A percentile compares a stretch with the other conserved stretches of the same genome.
phyloP scores from a whole-genome alignment of 208 protist genomes.

The Leishmania tropica region DNA sequence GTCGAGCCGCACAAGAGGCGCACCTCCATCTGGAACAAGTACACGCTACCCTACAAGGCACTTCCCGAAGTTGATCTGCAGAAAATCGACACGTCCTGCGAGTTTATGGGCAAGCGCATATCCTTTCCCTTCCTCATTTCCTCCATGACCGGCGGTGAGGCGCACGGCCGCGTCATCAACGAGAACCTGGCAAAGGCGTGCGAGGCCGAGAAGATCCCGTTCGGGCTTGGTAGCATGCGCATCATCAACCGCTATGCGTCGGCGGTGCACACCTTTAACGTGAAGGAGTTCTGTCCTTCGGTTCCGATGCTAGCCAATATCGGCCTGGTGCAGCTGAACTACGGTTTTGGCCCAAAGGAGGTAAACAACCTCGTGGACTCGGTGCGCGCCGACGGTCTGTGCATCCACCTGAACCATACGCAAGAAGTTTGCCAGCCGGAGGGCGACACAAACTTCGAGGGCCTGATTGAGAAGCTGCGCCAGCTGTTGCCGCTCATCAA shows the following conservation, averaged over 20 bases:
- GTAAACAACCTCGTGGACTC: slow-evolving; percentile 82
- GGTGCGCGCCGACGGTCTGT: slow-evolving; percentile 87
- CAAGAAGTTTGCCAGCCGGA: slow-evolving; percentile 92
- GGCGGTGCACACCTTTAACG: slow-evolving; percentile 85
- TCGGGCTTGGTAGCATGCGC: slow-evolving; percentile 91
- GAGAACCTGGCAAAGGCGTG: slow-evolving; percentile 91
- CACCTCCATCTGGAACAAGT: slow-evolving; percentile 77
- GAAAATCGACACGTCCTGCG: slow-evolving; percentile 76
- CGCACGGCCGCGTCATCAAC: slow-evolving; percentile 90
- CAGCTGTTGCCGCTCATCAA: slow-evolving; percentile 77
- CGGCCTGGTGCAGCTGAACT: slow-evolving; percentile 92
- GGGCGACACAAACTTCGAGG: slow-evolving; percentile 91
- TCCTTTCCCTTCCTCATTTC: slow-evolving; percentile 91
- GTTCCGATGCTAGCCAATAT: slow-evolving; percentile 93
- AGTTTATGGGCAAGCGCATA: slow-evolving; percentile 74
- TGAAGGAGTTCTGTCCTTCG: slow-evolving; percentile 88
- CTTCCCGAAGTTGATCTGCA: slow-evolving; percentile 84
- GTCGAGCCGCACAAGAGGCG: slow-evolving; percentile 81
- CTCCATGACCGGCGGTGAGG: slow-evolving; percentile 92
- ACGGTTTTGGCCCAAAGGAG: slow-evolving; percentile 88
- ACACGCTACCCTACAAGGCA: slow-evolving; percentile 85
- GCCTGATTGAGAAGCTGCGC: slow-evolving; percentile 73
- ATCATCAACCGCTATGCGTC: slow-evolving; percentile 89
- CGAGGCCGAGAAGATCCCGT: slow-evolving; percentile 85
- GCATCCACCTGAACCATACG: slow-evolving; percentile 92